Evolutionary conservation across 176 grass and related monocot genomes (phyloP), one percentile per base, ranked within the genome.

Genomic region (Metroxylon sagu): DNA sequence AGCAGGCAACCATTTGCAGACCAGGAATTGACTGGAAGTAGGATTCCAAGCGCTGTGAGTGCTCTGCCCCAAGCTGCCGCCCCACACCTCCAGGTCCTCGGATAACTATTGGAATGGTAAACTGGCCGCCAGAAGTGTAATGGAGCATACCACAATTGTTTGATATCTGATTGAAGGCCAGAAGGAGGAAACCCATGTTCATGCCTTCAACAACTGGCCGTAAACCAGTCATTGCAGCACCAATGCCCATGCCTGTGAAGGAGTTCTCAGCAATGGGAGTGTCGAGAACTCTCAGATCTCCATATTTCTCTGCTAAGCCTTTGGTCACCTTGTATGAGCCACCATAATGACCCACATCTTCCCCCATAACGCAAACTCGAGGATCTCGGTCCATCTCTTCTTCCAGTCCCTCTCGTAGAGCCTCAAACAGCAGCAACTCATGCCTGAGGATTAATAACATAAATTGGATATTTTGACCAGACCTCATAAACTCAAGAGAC

Each of bases 111-210:
- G 91, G 86, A 39, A 96, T 90, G 48, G 86, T 90, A 48, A 96
- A 96, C 60, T 96, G 86, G 15, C 91, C 86, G 25, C 91, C 86
- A 10, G 91, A 96, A 35, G 91, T 96, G 60, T 90, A 96, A n/a
- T 90, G 91, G 66, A 96, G 91, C 91, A 96, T 96, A 6, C 91
- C 91, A 3, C 86, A 85, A 62, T 96, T 90, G 69, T 90, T 96
- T 67, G 91, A 96, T 74, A 87, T 96, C 71, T 96, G 91, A 73
- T 96, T 96, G 66, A 82, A 96, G 28, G 91, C 83, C 51, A 90
- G 80, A 30, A 90, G 86, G 17, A 96, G 83, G 75, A 96, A 96
- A 3, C 91, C 91, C 91, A 90, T 87, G 77, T 90, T 90, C 86
- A 87, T 96, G 55, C 91, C 91, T 74, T 96, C 91, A 68, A 90